Base-by-base conservation (phyloP, 345 rosid species). In the Pseudoturritis turrita region DNA sequence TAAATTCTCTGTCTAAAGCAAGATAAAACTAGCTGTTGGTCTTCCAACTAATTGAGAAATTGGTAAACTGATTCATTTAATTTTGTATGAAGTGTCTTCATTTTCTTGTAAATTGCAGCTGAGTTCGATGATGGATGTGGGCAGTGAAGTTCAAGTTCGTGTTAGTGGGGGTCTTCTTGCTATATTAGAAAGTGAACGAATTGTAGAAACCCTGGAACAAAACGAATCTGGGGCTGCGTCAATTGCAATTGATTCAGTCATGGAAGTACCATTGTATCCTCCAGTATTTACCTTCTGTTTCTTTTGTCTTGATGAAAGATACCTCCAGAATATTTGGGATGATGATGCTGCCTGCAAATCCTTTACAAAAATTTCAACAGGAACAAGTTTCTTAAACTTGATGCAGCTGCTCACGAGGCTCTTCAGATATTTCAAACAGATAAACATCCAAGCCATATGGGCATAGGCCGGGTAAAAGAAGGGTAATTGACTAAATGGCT, bases 401-500 rank as follows among this genome's bases (percentile, higher is more conserved):
- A 94, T 74, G 91, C 88, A 3, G 86, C 92, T 74, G 91, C 97
- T 75, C 91, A 89, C 66, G 98, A 91, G 77, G 97, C 92, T 62
- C 71, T 94, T 77, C 97, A 94, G 85, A 91, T 91, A 69, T 94
- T 94, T 76, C 96, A 91, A 81, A 77, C 79, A 41, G 97, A 94
- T 77, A 95, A 91, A 72, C 99, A 95, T 84, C 99, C 99, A 73
- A 95, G 99, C 81, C 96, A 91, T 80, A 91, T 95, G 96, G 99
- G 99, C 76, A 95, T 95, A 68, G 99, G 99, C 56, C 81, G 99
- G 83, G 95, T 96, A 74, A 95, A 95, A 77, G 97, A 95, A 87
- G 99, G 99, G 99, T 95, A 86, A 73, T 36, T 31, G 43, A 40
- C 54, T 91, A 83, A 74, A 40, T 37, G 41, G 28, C 47, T 11